Percentiles rank a stretch among this genome's conserved stretches.
phyloP scores from a whole-genome alignment of 352 stramenopile genomes.

The Globisporangium emineosum region DNA sequence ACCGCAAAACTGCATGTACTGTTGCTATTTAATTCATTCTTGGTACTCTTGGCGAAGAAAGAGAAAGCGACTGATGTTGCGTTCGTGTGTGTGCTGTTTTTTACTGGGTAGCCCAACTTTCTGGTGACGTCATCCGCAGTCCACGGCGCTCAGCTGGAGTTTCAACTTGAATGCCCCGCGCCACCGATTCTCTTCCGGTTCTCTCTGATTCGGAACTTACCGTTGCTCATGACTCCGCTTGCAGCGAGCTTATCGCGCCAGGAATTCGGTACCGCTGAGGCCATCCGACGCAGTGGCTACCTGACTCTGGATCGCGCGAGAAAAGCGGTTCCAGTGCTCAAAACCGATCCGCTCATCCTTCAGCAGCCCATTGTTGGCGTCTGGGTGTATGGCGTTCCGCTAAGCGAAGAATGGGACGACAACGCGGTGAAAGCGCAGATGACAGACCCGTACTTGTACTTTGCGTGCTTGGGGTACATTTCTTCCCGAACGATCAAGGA shows the following conservation, averaged over 20 bases:
- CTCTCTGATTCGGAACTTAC: slow-evolving; percentile 59
- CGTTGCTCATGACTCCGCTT: slow-evolving; percentile 75
- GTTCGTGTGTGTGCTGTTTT: background rate
- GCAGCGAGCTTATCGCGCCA: slow-evolving; percentile 51
- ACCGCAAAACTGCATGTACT: slow-evolving; percentile 32
- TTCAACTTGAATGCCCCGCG: slow-evolving; percentile 39
- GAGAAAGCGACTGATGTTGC: background rate
- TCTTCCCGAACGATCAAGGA: slow-evolving; percentile 56
- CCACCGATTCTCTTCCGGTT: slow-evolving; percentile 48
- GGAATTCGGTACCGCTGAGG: slow-evolving; percentile 38
- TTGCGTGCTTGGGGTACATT: slow-evolving; percentile 54
- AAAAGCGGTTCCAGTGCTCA: slow-evolving; percentile 71
- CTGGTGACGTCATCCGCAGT: slow-evolving; percentile 33
- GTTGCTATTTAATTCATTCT: background rate
- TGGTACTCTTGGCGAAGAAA: background rate
- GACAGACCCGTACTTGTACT: slow-evolving; percentile 53
- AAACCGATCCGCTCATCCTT: slow-evolving; percentile 65
- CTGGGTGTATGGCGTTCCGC: slow-evolving; percentile 65
- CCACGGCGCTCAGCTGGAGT: slow-evolving; percentile 39
- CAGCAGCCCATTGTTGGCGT: slow-evolving; percentile 67
- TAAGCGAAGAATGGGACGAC: slow-evolving; percentile 52
- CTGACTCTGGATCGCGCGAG: slow-evolving; percentile 71
- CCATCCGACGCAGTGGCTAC: slow-evolving; percentile 46
- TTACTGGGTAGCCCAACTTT: slow-evolving; percentile 20
- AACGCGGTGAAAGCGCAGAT: slow-evolving; percentile 30